Conservation (phyloP, 1,284 basidiomycete genomes). For the Sphagnurus paluster region DNA sequence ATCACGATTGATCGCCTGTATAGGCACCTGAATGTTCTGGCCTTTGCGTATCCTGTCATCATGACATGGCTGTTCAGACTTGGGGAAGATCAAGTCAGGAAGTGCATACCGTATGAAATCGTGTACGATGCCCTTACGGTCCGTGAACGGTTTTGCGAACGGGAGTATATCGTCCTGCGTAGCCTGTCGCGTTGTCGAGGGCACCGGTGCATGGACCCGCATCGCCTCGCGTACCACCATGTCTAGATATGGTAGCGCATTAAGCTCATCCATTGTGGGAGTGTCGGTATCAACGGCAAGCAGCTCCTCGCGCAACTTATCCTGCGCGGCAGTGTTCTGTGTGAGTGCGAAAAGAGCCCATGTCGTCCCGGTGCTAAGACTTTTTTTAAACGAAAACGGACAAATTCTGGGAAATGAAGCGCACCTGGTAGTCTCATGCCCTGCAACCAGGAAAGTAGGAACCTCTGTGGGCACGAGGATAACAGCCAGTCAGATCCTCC, state of each 20-base stretch:
- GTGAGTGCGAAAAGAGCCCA: constrained; percentile 70
- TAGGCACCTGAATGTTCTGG: constrained; percentile 47
- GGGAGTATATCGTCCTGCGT: constrained; percentile 61
- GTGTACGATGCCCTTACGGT: constrained; percentile 37
- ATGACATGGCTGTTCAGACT: background rate
- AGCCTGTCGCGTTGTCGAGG: constrained; percentile 50
- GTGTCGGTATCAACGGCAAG: constrained; percentile 45
- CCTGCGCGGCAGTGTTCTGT: constrained; percentile 55
- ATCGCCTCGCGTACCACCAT: constrained; percentile 69
- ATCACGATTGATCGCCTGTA: constrained; percentile 44
- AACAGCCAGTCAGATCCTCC: background rate
- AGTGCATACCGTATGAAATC: constrained; percentile 40
- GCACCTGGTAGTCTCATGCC: constrained; percentile 78
- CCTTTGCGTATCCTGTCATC: constrained; percentile 39
- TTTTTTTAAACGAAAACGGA: background rate
- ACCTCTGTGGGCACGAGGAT: constrained; percentile 52
- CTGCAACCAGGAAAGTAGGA: constrained; percentile 63
- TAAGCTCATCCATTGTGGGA: constrained; percentile 62
- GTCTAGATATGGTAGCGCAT: constrained; percentile 61
- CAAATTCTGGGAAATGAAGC: background rate
- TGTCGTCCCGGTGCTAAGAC: constrained; percentile 44
- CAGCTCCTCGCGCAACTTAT: constrained; percentile 70
- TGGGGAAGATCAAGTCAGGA: background rate
- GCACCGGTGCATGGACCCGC: constrained; percentile 64
- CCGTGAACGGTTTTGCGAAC: constrained; percentile 42